These are phyloP conservation scores for Cordyceps cicadae DNA, from an alignment of 2,329 filamentous ascomycete genomes.

Conservation along the genomic window DNA sequence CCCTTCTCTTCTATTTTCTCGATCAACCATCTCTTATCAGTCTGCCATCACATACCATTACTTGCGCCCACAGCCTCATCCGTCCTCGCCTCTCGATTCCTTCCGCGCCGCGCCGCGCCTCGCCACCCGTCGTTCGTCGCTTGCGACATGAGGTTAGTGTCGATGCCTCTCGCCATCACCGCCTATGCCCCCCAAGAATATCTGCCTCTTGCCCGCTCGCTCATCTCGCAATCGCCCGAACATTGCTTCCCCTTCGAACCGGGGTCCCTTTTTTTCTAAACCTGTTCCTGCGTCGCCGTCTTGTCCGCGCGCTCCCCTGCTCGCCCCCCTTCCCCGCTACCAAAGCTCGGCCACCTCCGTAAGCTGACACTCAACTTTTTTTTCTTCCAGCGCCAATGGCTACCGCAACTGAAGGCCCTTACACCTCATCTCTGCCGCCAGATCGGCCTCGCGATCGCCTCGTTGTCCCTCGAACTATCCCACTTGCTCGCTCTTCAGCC, in stretches of 20 bases:
- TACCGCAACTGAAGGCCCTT: slow-evolving; percentile 43
- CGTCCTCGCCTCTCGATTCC: slow-evolving; percentile 23
- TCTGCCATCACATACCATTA: neutral
- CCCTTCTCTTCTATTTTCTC: neutral
- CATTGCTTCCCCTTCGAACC: neutral
- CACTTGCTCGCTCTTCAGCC: slow-evolving; percentile 46
- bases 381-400: slow-evolving; percentile 39
- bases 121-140: neutral
- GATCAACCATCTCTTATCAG: neutral
- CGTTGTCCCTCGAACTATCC: slow-evolving; percentile 46
- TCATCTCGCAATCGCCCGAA: neutral
- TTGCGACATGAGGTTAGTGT: slow-evolving; percentile 9
- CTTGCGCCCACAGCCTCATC: slow-evolving; percentile 26
- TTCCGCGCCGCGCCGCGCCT: neutral
- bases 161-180: slow-evolving; percentile 24
- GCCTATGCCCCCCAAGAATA: slow-evolving; percentile 27
- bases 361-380: slow-evolving; percentile 6
- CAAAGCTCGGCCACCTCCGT: slow-evolving; percentile 2
- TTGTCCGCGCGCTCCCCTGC: neutral
- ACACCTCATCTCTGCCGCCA: slow-evolving; percentile 32
- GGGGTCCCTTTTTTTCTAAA: neutral
- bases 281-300: neutral
- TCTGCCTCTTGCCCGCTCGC: neutral
- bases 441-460: slow-evolving; percentile 37
- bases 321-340: slow-evolving; percentile 3